Evolutionary conservation across 345 rosid species (phyloP).

Genomic region (Carallia brachiata): DNA sequence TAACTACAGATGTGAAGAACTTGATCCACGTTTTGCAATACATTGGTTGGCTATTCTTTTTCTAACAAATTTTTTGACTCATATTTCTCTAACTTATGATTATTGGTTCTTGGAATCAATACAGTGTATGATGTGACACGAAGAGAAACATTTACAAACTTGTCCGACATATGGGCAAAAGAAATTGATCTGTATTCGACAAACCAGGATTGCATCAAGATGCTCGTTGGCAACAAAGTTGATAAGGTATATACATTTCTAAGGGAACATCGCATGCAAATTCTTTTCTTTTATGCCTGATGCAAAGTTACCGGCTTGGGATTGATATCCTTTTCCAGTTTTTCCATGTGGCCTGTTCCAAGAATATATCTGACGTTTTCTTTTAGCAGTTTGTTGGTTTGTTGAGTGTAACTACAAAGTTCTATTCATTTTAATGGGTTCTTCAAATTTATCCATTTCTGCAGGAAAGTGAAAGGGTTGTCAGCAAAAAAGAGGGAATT

Average conservation of each 20-base stretch:
- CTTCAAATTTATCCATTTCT: background rate
- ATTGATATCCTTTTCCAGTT: too few species aligned
- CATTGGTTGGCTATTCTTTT: background rate
- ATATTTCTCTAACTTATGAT: background rate
- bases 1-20: background rate
- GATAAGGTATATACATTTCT: slow-evolving; percentile 57
- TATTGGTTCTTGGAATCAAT: slow-evolving; percentile 1
- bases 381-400: too few species aligned
- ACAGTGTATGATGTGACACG: slow-evolving; percentile 85
- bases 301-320: background rate
- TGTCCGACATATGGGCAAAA: slow-evolving; percentile 92
- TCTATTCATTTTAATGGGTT: background rate
- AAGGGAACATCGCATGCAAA: background rate
- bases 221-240: slow-evolving; percentile 98
- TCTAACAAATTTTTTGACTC: background rate
- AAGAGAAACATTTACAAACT: slow-evolving; percentile 87
- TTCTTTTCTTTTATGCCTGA: background rate
- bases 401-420: too few species aligned
- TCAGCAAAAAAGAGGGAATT: slow-evolving; percentile 81
- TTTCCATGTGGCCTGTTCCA: too few species aligned
- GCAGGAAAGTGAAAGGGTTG: slow-evolving; percentile 94
- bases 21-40: background rate
- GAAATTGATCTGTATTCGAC: slow-evolving; percentile 90
- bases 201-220: slow-evolving; percentile 90
- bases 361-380: too few species aligned